A percentile compares a stretch with the other conserved stretches of the same genome.
Conservation (phyloP, 768 basidiomycete species). For the Hericium erinaceus region DNA sequence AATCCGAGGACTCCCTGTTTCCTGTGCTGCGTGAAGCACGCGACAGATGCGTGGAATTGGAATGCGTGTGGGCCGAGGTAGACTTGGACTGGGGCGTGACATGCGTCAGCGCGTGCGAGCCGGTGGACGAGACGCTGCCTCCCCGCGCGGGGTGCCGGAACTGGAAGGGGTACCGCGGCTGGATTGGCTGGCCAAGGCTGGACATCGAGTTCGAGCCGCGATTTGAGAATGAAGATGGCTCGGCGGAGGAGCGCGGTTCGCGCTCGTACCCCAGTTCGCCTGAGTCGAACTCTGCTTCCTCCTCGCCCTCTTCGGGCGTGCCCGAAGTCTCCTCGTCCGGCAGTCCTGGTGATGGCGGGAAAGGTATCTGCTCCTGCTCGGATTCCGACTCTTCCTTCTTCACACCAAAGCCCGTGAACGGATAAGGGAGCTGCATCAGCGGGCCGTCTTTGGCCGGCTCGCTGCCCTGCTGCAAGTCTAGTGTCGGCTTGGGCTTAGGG, state of each 20-base stretch:
- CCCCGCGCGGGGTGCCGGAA: slow-evolving; percentile 47
- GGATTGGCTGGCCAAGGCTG: slow-evolving; percentile 69
- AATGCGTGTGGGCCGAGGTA: slow-evolving; percentile 30
- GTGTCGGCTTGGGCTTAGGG: neutral
- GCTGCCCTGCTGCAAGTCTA: slow-evolving; percentile 28
- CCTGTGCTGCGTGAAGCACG: slow-evolving; percentile 39
- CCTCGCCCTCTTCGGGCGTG: slow-evolving; percentile 26
- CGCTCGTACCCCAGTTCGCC: slow-evolving; percentile 30
- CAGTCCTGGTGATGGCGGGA: slow-evolving; percentile 55
- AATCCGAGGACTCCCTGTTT: slow-evolving; percentile 53
- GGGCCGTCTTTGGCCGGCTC: slow-evolving; percentile 43
- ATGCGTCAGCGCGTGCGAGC: slow-evolving; percentile 22
- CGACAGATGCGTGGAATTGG: slow-evolving; percentile 5
- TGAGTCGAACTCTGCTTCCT: slow-evolving; percentile 25
- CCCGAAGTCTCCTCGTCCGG: slow-evolving; percentile 24
- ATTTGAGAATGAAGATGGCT: slow-evolving; percentile 55
- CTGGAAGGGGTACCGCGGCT: slow-evolving; percentile 62
- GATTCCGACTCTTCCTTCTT: slow-evolving; percentile 34
- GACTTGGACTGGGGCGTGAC: slow-evolving; percentile 24
- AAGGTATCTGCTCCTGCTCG: slow-evolving; percentile 58
- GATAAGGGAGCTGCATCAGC: slow-evolving; percentile 54
- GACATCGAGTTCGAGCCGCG: slow-evolving; percentile 52
- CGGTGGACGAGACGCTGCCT: slow-evolving; percentile 30
- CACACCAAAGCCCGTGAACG: slow-evolving; percentile 54
- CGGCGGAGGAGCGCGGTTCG: slow-evolving; percentile 29